Base-by-base conservation (phyloP, 148 eudicot genomes). In the Silene uniflora region DNA sequence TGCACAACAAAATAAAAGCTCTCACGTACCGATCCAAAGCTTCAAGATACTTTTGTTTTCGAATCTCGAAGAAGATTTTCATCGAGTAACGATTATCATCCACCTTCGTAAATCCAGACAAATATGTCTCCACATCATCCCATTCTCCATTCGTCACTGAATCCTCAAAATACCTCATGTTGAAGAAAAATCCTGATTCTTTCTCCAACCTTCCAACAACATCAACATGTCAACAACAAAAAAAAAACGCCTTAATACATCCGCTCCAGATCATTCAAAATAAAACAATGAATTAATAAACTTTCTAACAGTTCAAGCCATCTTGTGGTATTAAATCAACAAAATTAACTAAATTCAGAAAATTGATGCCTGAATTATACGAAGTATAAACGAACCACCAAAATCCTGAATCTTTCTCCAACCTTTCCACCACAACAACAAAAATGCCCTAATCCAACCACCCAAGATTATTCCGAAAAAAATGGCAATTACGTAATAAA, bases 1-100 rank as follows among this genome's bases (percentile, higher is more conserved):
- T 60, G 25, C 75, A 62, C 10, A 74, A 63, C 29, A 35, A 67
- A 11, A 27, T 66, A 10, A 67, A 35, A 67, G 10, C 0, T 29
- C n/a, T 77, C 52, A 67, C 86, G 72, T 79, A 91, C 97, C 81
- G 84, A 76, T 91, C 97, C 76, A 91, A 74, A 6, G 97, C 97
- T 83, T 91, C 97, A 14, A 89, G 86, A 79, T 84, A 91, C 87
- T 88, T 89, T 67, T 88, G 91, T 87, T 89, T 91, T 67, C 93
- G 71, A 56, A 91, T 86, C 83, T 91, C 97, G 22, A 91, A 91
- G 74, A 86, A 91, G 52, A 88, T 88, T 84, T 91, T 91, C 84
- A 85, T 86, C 1, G 97, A 89, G 66, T 89, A 89, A 22, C 87
- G 84, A 81, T 88, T 89, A 67, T 88, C 90, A 61, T 89, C 87